Evolutionary conservation across 441 rosid genomes (phyloP), one percentile per base, ranked within the genome.

Genomic region (Erysimum pusillum): DNA sequence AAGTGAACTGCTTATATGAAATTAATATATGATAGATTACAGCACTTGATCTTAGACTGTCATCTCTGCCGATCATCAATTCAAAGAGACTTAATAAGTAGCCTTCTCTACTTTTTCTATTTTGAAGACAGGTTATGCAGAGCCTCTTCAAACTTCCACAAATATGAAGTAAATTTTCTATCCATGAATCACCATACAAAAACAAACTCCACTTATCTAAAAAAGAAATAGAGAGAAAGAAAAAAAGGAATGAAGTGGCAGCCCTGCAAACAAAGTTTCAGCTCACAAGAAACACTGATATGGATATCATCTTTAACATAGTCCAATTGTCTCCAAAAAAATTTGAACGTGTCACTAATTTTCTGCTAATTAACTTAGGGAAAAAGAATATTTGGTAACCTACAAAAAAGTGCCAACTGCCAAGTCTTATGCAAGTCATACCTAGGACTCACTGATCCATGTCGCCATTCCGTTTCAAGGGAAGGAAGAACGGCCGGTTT

Each of bases 391-490:
- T 18, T 39, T 20, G 32, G 34, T 38, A 38, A 12, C 31, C 67
- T 62, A 64, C 38, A 41, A 7, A 25, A 25, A 38, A 62, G 31
- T 53, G 54, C 52, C 5, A 38, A 62, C 15, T 53, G 54, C 52
- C 5, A 48, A 38, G 11, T 15, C 7, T 25, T n/a, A 38, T 69
- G 15, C 28, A 69, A 42, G 46, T 41, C 56, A 74, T 88, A 92
- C 97, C 97, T 90, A 63, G 97, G 96, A 77, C 93, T 84, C 73
- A 89, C 96, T 65, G 94, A 84, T 73, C 92, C 93, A 75, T 83
- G 86, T 72, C 91, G 86, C 97, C 97, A 92, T 84, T 92, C 93
- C 54, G 85, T 88, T 79, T 92, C 97, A 73, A 92, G 64, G 69
- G 87, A 88, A 84, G 96, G 90, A 79, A 92, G 96, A 82, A 92